These are phyloP conservation scores for Aspergillus quadricinctus DNA, from an alignment of 2,329 filamentous ascomycete genomes.

Conservation along the genomic window DNA sequence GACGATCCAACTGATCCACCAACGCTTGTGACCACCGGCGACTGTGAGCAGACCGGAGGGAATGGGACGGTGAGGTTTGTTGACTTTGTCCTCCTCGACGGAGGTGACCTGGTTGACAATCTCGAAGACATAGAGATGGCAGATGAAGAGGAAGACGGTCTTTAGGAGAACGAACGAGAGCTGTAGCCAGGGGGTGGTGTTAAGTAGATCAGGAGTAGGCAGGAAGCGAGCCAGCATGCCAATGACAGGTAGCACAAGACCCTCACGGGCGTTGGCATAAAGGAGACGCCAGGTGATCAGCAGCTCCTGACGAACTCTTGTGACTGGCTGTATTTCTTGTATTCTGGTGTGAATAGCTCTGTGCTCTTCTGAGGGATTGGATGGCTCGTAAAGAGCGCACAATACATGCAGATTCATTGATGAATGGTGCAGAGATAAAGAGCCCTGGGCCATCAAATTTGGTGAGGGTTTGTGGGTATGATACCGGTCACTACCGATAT, in stretches of 20 bases:
- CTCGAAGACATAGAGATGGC: constrained; percentile 6
- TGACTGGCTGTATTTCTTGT: neutral
- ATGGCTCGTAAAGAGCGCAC: neutral
- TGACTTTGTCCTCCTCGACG: constrained; percentile 1
- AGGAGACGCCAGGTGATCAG: constrained; percentile 1
- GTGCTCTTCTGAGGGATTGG: neutral
- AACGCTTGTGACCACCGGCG: neutral
- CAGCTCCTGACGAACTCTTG: neutral
- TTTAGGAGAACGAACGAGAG: neutral
- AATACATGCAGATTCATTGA: neutral
- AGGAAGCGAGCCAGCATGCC: constrained; percentile 3
- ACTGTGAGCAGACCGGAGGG: constrained; percentile 1
- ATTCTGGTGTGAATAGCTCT: neutral
- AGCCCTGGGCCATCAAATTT: too few species aligned
- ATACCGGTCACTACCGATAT: neutral
- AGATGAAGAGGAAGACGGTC: constrained; percentile 1
- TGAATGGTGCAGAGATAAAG: neutral
- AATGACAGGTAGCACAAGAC: constrained; percentile 2
- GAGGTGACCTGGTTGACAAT: constrained; percentile 4
- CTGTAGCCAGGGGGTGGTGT: neutral
- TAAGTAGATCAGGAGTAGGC: neutral
- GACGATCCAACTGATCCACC: constrained; percentile 2
- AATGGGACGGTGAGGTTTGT: constrained; percentile 3
- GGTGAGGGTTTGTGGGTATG: neutral
- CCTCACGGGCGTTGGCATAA: constrained; percentile 1